Evolutionary conservation across 2,329 filamentous ascomycete species (phyloP), one percentile per base, ranked within the genome.

Genomic region (Colletotrichum sp.): DNA sequence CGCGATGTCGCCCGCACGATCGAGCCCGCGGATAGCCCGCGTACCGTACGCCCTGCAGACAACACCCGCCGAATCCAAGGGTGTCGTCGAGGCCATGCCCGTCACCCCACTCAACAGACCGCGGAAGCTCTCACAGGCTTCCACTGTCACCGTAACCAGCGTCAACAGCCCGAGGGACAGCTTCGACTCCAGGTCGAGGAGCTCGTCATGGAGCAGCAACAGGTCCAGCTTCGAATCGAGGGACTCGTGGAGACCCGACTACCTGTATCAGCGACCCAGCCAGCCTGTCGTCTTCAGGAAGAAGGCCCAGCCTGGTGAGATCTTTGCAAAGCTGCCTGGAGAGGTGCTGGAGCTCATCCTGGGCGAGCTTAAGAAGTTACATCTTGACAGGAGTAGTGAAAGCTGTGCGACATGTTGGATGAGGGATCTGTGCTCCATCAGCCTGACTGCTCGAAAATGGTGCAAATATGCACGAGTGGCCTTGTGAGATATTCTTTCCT

Each of bases 361-460:
- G 38, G 86, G 86, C 52, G 86, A 89, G 69, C 82, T 93, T 21
- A 89, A 87, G 79, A 83, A 85, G 48, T 80, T 87, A 16, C 92
- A 93, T 79, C 79, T 92, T 14, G 82, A 81, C 8, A 79, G 82
- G 16, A 83, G 83, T 4, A 89, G 87, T 77, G 82, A 83, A 38
- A 92, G 90, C 81, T 93, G 92, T 79, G 87, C 90, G 18, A 93
- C 92, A 21, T 93, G 92, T 81, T 92, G 90, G 89, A 92, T 92
- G 90, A 86, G 92, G 64, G 91, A 93, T 78, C 82, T 89, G 34
- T 89, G 87, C 77, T 87, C 86, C 56, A 80, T 92, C 55, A 86
- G 88, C 13, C 72, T 90, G 13, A 85, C 86, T 48, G 89, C 87
- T 18, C 87, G 86, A 76, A 91, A 89, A 78, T 89, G 89, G 84